A percentile compares a stretch with the other conserved stretches of the same genome.
Evolutionary conservation across 2,329 filamentous ascomycete genomes (phyloP).

Genomic region (Neonectria sp.): DNA sequence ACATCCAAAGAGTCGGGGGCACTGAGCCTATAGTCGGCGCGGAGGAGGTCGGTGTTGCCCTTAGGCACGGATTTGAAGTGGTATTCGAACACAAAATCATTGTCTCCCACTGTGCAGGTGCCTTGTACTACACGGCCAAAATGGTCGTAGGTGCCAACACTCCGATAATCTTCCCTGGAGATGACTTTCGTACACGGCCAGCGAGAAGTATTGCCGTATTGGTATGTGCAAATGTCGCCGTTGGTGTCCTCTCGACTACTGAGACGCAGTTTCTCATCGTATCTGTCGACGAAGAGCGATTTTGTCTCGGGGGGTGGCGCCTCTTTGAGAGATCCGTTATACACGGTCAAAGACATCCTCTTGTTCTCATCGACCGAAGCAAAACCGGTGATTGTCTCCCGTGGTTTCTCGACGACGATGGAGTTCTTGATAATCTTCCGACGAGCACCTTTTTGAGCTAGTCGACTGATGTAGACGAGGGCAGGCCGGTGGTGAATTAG

Average conservation of each 20-base stretch:
- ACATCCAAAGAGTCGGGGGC: conserved; percentile 12
- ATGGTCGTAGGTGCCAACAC: conserved; percentile 34
- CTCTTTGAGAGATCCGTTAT: conserved; percentile 27
- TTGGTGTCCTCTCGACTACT: conserved; percentile 14
- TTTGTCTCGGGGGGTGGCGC: conserved; percentile 9
- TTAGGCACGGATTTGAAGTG: conserved; percentile 34
- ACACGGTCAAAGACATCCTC: conserved; percentile 26
- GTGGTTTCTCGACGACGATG: conserved; percentile 26
- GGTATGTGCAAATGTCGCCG: conserved; percentile 26
- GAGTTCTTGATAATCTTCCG: conserved; percentile 30
- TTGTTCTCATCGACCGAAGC: conserved; percentile 16
- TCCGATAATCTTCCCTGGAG: conserved; percentile 14
- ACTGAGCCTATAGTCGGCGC: conserved; percentile 30
- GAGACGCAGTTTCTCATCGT: conserved; percentile 31
- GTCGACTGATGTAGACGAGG: conserved; percentile 28
- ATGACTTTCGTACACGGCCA: conserved; percentile 24
- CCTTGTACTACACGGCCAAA: conserved; percentile 30
- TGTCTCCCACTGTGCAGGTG: conserved; percentile 11
- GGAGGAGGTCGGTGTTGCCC: conserved; percentile 32
- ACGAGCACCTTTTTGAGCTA: conserved; percentile 32
- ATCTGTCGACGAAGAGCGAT: conserved; percentile 24
- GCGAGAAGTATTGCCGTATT: conserved; percentile 26
- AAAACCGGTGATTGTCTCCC: conserved; percentile 31
- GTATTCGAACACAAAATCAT: conserved; percentile 31
- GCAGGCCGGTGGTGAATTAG: conserved; percentile 26